Evolutionary conservation across 1,139 yeast genomes (phyloP).

Genomic region (Blastobotrys malaysiensis): DNA sequence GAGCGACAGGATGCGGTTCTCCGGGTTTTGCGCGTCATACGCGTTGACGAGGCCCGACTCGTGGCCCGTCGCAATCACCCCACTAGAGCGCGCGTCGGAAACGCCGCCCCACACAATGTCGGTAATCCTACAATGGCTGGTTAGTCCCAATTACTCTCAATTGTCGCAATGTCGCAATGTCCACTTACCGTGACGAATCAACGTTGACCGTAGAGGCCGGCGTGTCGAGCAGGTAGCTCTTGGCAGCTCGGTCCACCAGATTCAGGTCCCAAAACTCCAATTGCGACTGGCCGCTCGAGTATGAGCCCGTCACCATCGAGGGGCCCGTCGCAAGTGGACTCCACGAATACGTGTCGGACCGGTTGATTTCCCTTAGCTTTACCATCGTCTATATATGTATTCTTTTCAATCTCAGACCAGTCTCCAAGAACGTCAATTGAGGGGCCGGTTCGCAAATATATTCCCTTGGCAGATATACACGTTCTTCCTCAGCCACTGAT

Average conservation of each 20-base stretch:
- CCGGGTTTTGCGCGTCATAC: constrained; percentile 52
- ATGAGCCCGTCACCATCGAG: constrained; percentile 80
- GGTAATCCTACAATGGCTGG: constrained; percentile 51
- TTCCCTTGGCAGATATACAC: background rate
- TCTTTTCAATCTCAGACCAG: background rate
- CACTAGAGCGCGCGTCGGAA: constrained; percentile 47
- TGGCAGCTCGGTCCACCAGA: constrained; percentile 38
- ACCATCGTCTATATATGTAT: constrained; percentile 48
- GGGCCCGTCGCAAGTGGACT: constrained; percentile 67
- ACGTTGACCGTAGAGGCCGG: background rate
- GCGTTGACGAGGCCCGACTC: constrained; percentile 78
- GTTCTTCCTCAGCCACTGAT: background rate
- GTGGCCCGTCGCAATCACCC: constrained; percentile 80
- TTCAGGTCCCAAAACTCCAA: constrained; percentile 77
- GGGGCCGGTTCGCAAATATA: background rate
- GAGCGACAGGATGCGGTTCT: constrained; percentile 29
- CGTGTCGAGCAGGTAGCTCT: constrained; percentile 19
- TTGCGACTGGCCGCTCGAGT: constrained; percentile 81
- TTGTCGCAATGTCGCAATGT: background rate
- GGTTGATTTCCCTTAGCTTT: constrained; percentile 73
- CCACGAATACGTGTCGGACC: constrained; percentile 96
- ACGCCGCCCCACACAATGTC: constrained; percentile 84
- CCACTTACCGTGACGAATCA: background rate
- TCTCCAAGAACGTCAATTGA: background rate
- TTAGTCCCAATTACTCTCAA: constrained; percentile 42